Evolutionary conservation across 306 rosid species (phyloP), one percentile per base, ranked within the genome.

Genomic region (Crotalaria pallida): DNA sequence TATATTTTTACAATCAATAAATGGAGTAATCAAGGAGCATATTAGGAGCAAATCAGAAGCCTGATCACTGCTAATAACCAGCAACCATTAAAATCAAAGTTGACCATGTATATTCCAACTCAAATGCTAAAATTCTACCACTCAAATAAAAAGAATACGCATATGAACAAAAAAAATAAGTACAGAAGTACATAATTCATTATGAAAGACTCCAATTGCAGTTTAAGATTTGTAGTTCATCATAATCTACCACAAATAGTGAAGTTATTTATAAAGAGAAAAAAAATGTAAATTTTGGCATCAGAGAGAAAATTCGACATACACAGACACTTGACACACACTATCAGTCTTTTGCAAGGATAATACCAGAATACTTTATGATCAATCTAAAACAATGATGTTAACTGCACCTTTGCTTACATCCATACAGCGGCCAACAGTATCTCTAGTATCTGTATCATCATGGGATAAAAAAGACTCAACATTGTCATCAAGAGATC

Each of bases 391-490:
- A 80, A 33, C 53, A 67, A 59, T 45, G 80, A 78, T 71, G 63
- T 75, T 66, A 56, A 69, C 50, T 19, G 79, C 88, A 94, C 98
- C 98, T 94, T 90, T 94, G 97, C 95, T 87, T 71, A 89, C 92
- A 83, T 90, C 98, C 94, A 90, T 89, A 83, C 96, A 84, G 59
- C 92, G 96, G 47, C 92, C 94, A 72, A 87, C 98, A 27, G 92
- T 73, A 85, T 94, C 98, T 81, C 97, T 84, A 44, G 96, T 92
- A 68, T 91, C 99, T 6, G 84, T 55, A 82, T 94, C 99, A 80
- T 94, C 99, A 81, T 86, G 99, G 38, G 99, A 86, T 89, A 94
- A 94, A 87, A 94, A 94, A 83, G 97, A 94, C 85, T 94, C 99
- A 0, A 94, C 99, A 57, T 94, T 94, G 60, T 94, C 99, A 65